phyloP scores from a whole-genome alignment of 192 early-diverging fungal genomes.

The Chytriomyces sp. region DNA sequence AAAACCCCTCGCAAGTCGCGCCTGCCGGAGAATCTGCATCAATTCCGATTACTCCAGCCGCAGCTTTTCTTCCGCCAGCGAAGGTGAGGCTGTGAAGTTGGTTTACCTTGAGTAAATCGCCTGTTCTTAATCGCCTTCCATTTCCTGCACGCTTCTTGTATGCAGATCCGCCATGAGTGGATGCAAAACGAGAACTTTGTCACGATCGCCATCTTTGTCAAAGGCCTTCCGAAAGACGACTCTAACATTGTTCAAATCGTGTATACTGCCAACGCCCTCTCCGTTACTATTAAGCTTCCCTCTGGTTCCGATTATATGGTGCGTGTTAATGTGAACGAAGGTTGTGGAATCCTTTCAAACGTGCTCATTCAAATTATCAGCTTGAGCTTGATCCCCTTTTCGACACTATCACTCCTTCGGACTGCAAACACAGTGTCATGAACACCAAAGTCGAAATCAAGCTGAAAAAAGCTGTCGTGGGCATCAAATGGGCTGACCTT shows the following conservation, averaged over 20 bases:
- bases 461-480: conserved; percentile 68
- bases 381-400: conserved; percentile 91
- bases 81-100: conserved; percentile 34
- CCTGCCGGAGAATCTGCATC: not conserved
- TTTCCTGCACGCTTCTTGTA: not conserved
- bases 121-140: not conserved
- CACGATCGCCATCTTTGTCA: conserved; percentile 88
- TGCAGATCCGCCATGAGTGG: conserved; percentile 86
- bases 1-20: conserved; percentile 3
- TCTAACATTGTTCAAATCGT: conserved; percentile 49
- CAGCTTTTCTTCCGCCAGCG: conserved; percentile 44
- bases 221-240: conserved; percentile 75
- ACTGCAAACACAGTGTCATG: conserved; percentile 49
- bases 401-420: conserved; percentile 71
- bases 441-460: conserved; percentile 63
- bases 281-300: conserved; percentile 81
- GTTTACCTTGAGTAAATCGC: too few species aligned
- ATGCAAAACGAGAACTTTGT: conserved; percentile 93
- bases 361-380: not conserved
- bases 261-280: conserved; percentile 64
- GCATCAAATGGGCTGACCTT: conserved; percentile 83
- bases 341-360: not conserved
- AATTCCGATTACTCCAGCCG: conserved; percentile 11
- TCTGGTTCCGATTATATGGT: conserved; percentile 76
- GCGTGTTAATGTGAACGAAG: not conserved